Conservation (phyloP, 1,284 basidiomycete genomes). For the Leccinum griseonigrum region DNA sequence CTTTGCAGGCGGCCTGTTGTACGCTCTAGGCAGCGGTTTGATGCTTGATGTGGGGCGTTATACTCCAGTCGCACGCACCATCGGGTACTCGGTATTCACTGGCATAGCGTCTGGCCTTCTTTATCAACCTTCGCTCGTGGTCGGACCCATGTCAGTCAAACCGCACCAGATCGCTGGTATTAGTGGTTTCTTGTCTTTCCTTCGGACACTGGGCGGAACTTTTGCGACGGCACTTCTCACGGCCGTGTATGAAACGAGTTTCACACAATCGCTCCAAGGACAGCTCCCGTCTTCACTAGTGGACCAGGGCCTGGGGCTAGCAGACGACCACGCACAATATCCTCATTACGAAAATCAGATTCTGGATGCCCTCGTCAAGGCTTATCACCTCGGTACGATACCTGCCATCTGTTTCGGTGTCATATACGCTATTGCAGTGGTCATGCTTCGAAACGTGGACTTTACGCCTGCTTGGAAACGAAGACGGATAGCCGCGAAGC, state of each 20-base stretch:
- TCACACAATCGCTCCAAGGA: conserved; percentile 29
- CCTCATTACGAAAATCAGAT: conserved; percentile 34
- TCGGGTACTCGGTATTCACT: conserved; percentile 33
- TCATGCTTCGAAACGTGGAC: conserved; percentile 33
- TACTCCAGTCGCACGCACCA: conserved; percentile 27
- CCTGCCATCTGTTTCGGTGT: conserved; percentile 34
- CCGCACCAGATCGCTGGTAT: conserved; percentile 35
- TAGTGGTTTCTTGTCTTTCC: conserved; percentile 36
- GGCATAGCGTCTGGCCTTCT: conserved; percentile 32
- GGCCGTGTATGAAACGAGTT: conserved; percentile 32
- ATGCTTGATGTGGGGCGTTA: conserved; percentile 31
- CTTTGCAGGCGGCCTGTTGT: conserved; percentile 27
- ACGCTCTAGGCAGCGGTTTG: conserved; percentile 30
- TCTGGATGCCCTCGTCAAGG: conserved; percentile 31
- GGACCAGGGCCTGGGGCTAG: conserved; percentile 29
- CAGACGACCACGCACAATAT: conserved; percentile 29
- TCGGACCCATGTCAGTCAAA: conserved; percentile 36
- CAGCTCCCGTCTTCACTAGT: conserved; percentile 29
- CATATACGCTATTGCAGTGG: conserved; percentile 32
- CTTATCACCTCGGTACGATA: conserved; percentile 33
- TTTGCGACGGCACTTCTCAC: conserved; percentile 37
- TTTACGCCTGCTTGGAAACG: conserved; percentile 34
- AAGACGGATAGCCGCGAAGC: conserved; percentile 27
- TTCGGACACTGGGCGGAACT: conserved; percentile 34
- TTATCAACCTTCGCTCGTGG: conserved; percentile 35